Evolutionary conservation across 1,284 basidiomycete genomes (phyloP).

Genomic region (Butyriboletus appendiculatus): DNA sequence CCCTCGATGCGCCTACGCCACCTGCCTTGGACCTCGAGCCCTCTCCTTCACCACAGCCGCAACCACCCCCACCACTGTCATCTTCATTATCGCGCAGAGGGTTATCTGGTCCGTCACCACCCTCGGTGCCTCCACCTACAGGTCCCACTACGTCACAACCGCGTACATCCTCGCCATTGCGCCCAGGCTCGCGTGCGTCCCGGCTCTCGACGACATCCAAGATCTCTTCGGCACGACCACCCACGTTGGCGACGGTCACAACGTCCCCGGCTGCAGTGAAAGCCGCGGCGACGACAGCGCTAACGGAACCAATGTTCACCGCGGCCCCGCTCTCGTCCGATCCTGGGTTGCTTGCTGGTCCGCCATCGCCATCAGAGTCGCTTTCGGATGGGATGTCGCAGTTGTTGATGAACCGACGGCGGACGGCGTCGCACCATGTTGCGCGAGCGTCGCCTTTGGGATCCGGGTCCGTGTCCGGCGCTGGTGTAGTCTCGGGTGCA

Average conservation of each 20-base stretch:
- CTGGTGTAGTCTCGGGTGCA: slow-evolving; percentile 2
- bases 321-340: slow-evolving; percentile 45
- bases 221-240: slow-evolving; percentile 60
- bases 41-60: slow-evolving; percentile 3
- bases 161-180: slow-evolving; percentile 52
- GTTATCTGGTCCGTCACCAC: slow-evolving; percentile 19
- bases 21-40: slow-evolving; percentile 1
- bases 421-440: slow-evolving; percentile 59
- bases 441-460: slow-evolving; percentile 49
- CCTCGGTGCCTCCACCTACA: slow-evolving; percentile 32
- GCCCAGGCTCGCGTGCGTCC: slow-evolving; percentile 69
- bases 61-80: slow-evolving; percentile 31
- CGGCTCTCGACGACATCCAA: slow-evolving; percentile 62
- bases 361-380: slow-evolving; percentile 60
- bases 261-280: slow-evolving; percentile 47
- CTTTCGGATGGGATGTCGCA: slow-evolving; percentile 57
- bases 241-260: slow-evolving; percentile 50
- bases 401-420: slow-evolving; percentile 45
- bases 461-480: slow-evolving; percentile 15
- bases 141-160: slow-evolving; percentile 30
- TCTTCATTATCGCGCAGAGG: slow-evolving; percentile 38
- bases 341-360: slow-evolving; percentile 39
- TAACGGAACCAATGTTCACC: slow-evolving; percentile 53
- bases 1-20: slow-evolving; percentile 5
- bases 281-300: slow-evolving; percentile 66